phyloP scores from a whole-genome alignment of 805 yeast species.

The Kluyveromyces wickerhamii region DNA sequence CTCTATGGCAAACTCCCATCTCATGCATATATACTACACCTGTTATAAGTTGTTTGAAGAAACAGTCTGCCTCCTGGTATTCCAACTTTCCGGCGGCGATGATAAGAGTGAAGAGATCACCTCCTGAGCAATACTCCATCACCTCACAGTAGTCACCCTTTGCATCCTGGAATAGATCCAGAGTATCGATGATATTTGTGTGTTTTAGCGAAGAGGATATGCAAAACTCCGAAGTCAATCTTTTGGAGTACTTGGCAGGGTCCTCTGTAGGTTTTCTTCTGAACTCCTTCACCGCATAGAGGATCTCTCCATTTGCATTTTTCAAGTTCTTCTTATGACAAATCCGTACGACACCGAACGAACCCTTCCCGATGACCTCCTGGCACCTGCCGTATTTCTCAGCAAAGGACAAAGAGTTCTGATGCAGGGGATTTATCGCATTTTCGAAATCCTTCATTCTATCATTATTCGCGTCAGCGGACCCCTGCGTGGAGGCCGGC shows the following conservation, averaged over 20 bases:
- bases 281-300: conserved; percentile 87
- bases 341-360: conserved; percentile 88
- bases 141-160: conserved; percentile 80
- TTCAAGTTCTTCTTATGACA: conserved; percentile 56
- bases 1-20: conserved; percentile 88
- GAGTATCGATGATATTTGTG: conserved; percentile 65
- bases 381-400: conserved; percentile 93
- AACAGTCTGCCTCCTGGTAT: conserved; percentile 81
- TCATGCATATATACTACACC: conserved; percentile 87
- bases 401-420: conserved; percentile 52
- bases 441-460: conserved; percentile 6
- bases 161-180: conserved; percentile 72
- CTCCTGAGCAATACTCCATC: conserved; percentile 80
- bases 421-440: conserved; percentile 10
- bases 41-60: conserved; percentile 73
- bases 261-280: conserved; percentile 52
- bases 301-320: conserved; percentile 33
- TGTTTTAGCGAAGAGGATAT: conserved; percentile 74
- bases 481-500: conserved; percentile 2
- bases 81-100: conserved; percentile 73
- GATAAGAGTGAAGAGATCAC: conserved; percentile 68
- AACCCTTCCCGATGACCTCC: conserved; percentile 88
- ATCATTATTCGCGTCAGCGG: conserved; percentile 15
- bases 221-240: conserved; percentile 77
- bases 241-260: conserved; percentile 57